phyloP scores from a whole-genome alignment of 106 monocot genomes.

The Ottelia alismoides region DNA sequence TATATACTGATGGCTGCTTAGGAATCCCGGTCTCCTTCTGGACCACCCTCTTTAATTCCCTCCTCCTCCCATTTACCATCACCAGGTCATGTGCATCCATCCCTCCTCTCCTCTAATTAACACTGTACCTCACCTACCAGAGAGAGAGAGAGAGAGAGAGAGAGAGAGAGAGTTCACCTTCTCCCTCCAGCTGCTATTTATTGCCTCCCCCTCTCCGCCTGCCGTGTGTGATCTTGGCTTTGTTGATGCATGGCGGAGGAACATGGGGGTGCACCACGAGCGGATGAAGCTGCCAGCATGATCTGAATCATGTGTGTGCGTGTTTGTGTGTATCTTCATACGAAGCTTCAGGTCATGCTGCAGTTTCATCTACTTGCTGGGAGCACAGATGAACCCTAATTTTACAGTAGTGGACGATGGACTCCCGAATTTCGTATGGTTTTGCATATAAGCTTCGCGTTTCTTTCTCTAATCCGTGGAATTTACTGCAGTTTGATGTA shows the following conservation, averaged over 20 bases:
- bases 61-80: too few species aligned
- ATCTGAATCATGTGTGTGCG: background rate
- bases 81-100: too few species aligned
- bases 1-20: too few species aligned
- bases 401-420: background rate
- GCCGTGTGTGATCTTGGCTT: background rate
- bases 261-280: conserved; percentile 4
- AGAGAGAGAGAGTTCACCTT: conserved; percentile 43
- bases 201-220: background rate
- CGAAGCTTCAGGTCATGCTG: background rate
- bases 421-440: background rate
- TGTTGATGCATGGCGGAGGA: too few species aligned
- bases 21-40: too few species aligned
- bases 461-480: too few species aligned
- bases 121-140: conserved; percentile 22
- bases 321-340: too few species aligned
- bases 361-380: background rate
- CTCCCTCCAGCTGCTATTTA: conserved; percentile 22
- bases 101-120: conserved; percentile 21
- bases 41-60: too few species aligned
- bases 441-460: background rate
- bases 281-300: conserved; percentile 4
- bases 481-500: too few species aligned
- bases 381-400: background rate
- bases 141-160: too few species aligned